Percentiles rank a stretch among this genome's conserved stretches.
These are phyloP conservation scores for Rhipidocladum racemiflorum DNA, from an alignment of 176 grass and related monocot species.

Conservation along the genomic window DNA sequence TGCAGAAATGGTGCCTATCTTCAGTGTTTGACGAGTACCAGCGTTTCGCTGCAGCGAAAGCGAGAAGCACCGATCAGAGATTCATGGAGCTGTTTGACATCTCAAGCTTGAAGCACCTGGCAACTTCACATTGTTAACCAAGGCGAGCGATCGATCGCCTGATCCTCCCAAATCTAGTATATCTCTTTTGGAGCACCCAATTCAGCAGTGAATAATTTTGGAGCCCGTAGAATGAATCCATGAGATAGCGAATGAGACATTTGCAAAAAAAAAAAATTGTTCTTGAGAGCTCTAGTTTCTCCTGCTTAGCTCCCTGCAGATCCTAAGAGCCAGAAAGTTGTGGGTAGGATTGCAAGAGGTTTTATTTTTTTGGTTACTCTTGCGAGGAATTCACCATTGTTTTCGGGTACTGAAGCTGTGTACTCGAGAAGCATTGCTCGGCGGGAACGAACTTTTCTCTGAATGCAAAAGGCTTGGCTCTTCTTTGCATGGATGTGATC, in stretches of 20 bases:
- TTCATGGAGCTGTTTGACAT: conserved; percentile 83
- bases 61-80: conserved; percentile 56
- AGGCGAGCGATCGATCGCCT: not conserved
- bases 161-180: not conserved
- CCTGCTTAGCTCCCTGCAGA: conserved; percentile 42
- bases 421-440: conserved; percentile 39
- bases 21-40: conserved; percentile 79
- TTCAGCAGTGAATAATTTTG: conserved; percentile 55
- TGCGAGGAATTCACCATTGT: conserved; percentile 47
- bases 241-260: conserved; percentile 31
- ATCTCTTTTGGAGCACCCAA: conserved; percentile 24
- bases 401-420: conserved; percentile 51
- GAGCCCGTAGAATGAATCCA: conserved; percentile 41
- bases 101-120: conserved; percentile 56
- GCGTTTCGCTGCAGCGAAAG: conserved; percentile 61
- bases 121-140: conserved; percentile 41
- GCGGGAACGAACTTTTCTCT: conserved; percentile 27
- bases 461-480: conserved; percentile 22
- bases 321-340: conserved; percentile 36
- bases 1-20: conserved; percentile 69
- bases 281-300: conserved; percentile 40
- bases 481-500: conserved; percentile 8
- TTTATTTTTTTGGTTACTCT: conserved; percentile 40
- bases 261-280: conserved; percentile 25
- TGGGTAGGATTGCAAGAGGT: conserved; percentile 42